Conservation (phyloP, 2,329 filamentous ascomycete genomes). For the Arthrobotrys sinensis region DNA sequence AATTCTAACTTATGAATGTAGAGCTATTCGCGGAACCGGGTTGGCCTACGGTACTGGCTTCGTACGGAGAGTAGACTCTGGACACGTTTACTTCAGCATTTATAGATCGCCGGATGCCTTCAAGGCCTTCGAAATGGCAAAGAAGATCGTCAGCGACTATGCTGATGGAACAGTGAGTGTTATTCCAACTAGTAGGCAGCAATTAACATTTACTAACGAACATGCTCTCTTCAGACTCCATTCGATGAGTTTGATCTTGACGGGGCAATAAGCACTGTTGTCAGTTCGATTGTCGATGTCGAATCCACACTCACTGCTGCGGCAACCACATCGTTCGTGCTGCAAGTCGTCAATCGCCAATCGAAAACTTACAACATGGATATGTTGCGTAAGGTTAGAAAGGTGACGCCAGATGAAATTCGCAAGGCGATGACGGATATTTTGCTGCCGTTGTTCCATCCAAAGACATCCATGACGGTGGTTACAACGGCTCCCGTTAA, state of each 20-base stretch:
- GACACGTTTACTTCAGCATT: slow-evolving; percentile 85
- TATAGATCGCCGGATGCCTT: slow-evolving; percentile 91
- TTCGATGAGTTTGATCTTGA: slow-evolving; percentile 89
- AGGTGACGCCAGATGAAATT: slow-evolving; percentile 83
- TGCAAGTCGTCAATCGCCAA: slow-evolving; percentile 82
- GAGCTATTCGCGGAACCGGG: slow-evolving; percentile 90
- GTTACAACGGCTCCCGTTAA: slow-evolving; percentile 89
- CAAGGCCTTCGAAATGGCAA: slow-evolving; percentile 85
- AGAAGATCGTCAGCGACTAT: slow-evolving; percentile 81
- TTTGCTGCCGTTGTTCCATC: slow-evolving; percentile 83
- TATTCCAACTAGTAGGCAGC: not conserved
- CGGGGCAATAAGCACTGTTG: slow-evolving; percentile 90
- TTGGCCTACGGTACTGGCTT: slow-evolving; percentile 92
- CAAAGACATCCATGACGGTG: slow-evolving; percentile 85
- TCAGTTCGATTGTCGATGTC: slow-evolving; percentile 87
- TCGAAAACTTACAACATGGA: slow-evolving; percentile 83
- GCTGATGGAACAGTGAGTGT: slow-evolving; percentile 73
- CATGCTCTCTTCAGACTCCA: slow-evolving; percentile 68
- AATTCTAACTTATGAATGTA: slow-evolving; percentile 4
- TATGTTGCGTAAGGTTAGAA: slow-evolving; percentile 82
- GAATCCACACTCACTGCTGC: slow-evolving; percentile 87
- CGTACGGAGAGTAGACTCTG: slow-evolving; percentile 81
- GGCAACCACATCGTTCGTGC: slow-evolving; percentile 85
- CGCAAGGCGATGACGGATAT: slow-evolving; percentile 80
- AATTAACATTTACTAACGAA: not conserved